These are phyloP conservation scores for Malus hybrid DNA, from an alignment of 331 rosid genomes.

Conservation along the genomic window DNA sequence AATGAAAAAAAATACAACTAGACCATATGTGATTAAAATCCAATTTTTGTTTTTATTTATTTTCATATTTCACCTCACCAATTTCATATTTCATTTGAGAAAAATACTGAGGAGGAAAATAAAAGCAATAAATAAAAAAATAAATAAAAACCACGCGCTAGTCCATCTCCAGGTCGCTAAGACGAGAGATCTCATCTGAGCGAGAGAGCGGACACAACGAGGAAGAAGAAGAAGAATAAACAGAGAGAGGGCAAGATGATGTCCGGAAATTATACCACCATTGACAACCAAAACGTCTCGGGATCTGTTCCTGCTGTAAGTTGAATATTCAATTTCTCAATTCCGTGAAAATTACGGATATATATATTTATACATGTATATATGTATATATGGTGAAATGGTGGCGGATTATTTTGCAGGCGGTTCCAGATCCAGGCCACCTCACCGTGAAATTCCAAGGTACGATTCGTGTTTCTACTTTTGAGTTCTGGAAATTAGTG, in stretches of 20 bases:
- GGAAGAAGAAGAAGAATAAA: background rate
- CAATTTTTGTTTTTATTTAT: no score
- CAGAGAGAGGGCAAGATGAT: slow-evolving; percentile 43
- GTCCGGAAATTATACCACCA: slow-evolving; percentile 62
- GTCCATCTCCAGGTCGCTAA: background rate
- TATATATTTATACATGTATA: background rate
- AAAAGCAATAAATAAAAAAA: background rate
- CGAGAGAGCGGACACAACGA: background rate
- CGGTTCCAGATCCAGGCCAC: slow-evolving; percentile 74
- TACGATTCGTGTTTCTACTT: background rate
- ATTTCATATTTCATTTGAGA: no score
- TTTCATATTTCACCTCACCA: no score
- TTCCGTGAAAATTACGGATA: background rate
- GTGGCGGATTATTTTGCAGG: slow-evolving; percentile 34
- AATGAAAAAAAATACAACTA: no score
- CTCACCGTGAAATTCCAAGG: slow-evolving; percentile 62
- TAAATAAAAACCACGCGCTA: background rate
- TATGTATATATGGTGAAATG: background rate
- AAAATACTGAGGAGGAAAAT: no score
- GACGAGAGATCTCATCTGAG: slow-evolving; percentile 4
- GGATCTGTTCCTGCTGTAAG: slow-evolving; percentile 85
- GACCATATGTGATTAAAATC: no score
- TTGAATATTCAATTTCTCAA: background rate
- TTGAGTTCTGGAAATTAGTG: background rate
- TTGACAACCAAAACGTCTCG: slow-evolving; percentile 54